Conservation (phyloP, 2,329 filamentous ascomycete species). For the Talaromyces sp. region DNA sequence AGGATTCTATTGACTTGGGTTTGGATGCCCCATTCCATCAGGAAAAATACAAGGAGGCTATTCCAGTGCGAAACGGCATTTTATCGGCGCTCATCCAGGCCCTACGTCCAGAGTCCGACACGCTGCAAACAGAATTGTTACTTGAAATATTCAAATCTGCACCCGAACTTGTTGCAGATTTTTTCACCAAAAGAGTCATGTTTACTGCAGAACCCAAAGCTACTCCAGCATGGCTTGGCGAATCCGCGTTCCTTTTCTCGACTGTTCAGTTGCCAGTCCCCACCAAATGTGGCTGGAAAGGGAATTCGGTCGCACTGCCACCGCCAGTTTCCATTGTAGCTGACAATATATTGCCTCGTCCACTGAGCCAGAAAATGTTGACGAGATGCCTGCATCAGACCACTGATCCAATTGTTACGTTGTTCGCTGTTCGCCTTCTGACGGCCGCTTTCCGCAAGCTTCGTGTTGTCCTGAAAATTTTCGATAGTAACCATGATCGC, state of each 20-base stretch:
- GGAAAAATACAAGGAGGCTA: slow-evolving; percentile 59
- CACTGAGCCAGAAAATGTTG: slow-evolving; percentile 73
- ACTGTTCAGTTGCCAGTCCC: slow-evolving; percentile 72
- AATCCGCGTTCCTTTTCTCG: slow-evolving; percentile 81
- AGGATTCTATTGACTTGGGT: slow-evolving; percentile 55
- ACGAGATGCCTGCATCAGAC: slow-evolving; percentile 73
- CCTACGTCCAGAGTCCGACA: slow-evolving; percentile 76
- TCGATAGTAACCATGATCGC: slow-evolving; percentile 45
- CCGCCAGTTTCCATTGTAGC: slow-evolving; percentile 75
- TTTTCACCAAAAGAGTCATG: slow-evolving; percentile 72
- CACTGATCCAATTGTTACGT: slow-evolving; percentile 66
- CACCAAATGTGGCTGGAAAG: slow-evolving; percentile 61
- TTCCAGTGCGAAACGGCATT: slow-evolving; percentile 73
- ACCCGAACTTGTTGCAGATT: slow-evolving; percentile 83
- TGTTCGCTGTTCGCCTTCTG: slow-evolving; percentile 78
- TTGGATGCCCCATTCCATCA: slow-evolving; percentile 67
- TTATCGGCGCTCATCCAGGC: slow-evolving; percentile 73
- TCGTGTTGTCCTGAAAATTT: slow-evolving; percentile 56
- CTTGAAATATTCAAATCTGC: slow-evolving; percentile 72
- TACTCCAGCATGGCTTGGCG: slow-evolving; percentile 91
- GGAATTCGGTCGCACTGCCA: slow-evolving; percentile 60
- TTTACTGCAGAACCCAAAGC: slow-evolving; percentile 89
- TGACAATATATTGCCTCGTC: slow-evolving; percentile 79
- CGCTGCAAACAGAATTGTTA: slow-evolving; percentile 75
- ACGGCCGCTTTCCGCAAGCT: slow-evolving; percentile 77